Percentiles rank a stretch among this genome's conserved stretches.
These are phyloP conservation scores for Pseudocercospora fuligena DNA, from an alignment of 2,329 filamentous ascomycete genomes.

Conservation along the genomic window DNA sequence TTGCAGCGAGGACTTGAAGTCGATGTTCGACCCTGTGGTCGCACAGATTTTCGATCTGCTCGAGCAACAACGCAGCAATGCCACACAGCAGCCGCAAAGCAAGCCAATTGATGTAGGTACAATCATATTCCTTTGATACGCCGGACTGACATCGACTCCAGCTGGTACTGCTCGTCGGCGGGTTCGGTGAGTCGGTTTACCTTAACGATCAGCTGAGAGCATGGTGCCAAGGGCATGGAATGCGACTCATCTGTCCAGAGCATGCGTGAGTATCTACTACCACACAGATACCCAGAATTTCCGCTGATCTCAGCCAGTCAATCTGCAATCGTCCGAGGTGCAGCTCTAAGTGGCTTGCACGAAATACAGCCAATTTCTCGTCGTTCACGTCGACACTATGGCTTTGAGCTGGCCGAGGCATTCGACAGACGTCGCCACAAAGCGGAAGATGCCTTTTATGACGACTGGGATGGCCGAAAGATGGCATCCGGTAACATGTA, in stretches of 20 bases:
- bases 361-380: constrained; percentile 24
- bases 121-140: constrained; percentile 17
- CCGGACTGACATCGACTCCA: constrained; percentile 10
- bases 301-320: not conserved
- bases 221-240: constrained; percentile 13
- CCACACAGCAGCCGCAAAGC: not conserved
- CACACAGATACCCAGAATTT: too few species aligned
- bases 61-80: not conserved
- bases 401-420: not conserved
- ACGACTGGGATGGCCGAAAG: not conserved
- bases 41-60: not conserved
- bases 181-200: constrained; percentile 24
- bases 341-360: constrained; percentile 22
- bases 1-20: constrained; percentile 6
- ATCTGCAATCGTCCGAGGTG: constrained; percentile 25
- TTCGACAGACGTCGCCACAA: constrained; percentile 11
- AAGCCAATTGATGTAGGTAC: not conserved
- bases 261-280: not conserved
- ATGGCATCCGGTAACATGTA: not conserved
- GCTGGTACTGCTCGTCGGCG: constrained; percentile 25
- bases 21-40: constrained; percentile 23
- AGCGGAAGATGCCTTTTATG: not conserved
- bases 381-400: constrained; percentile 22
- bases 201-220: constrained; percentile 13
- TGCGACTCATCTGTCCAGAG: constrained; percentile 20